A percentile compares a stretch with the other conserved stretches of the same genome.
These are phyloP conservation scores for Gossypium rotundifolium DNA, from an alignment of 345 rosid genomes.

Conservation along the genomic window DNA sequence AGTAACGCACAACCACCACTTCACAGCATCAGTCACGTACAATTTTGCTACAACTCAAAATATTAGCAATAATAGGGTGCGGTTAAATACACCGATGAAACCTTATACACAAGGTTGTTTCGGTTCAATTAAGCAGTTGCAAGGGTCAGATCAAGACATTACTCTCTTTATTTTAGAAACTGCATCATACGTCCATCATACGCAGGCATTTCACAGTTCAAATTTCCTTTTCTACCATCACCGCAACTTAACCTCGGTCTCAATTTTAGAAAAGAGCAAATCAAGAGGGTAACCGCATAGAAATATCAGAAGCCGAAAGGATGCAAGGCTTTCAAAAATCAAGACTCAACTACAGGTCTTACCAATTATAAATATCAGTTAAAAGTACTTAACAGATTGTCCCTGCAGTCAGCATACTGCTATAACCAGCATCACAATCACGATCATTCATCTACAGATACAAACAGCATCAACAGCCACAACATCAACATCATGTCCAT, in stretches of 20 bases:
- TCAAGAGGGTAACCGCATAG: conserved; percentile 20
- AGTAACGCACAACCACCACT: conserved; percentile 33
- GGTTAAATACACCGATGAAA: conserved; percentile 26
- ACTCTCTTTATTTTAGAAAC: conserved; percentile 13
- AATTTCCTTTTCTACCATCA: conserved; percentile 27
- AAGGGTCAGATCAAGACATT: conserved; percentile 23
- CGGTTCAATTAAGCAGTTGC: conserved; percentile 17
- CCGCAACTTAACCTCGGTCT: conserved; percentile 32
- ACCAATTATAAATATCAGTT: conserved; percentile 33
- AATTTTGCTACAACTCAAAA: conserved; percentile 38
- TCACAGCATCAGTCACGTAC: conserved; percentile 42
- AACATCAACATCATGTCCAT: conserved; percentile 53
- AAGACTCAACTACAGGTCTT: conserved; percentile 24
- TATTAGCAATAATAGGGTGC: conserved; percentile 27
- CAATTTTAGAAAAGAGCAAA: conserved; percentile 21
- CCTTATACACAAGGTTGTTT: conserved; percentile 23
- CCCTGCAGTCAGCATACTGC: conserved; percentile 28
- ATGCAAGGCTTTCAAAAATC: conserved; percentile 23
- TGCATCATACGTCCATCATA: conserved; percentile 22
- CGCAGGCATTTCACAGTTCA: conserved; percentile 30
- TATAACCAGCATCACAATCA: conserved; percentile 38
- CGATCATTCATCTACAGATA: conserved; percentile 51
- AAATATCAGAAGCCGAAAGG: conserved; percentile 26
- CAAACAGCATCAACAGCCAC: conserved; percentile 77
- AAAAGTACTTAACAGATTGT: conserved; percentile 18